phyloP scores from a whole-genome alignment of 176 grass and related monocot genomes.

The Oropetium thomaeum region DNA sequence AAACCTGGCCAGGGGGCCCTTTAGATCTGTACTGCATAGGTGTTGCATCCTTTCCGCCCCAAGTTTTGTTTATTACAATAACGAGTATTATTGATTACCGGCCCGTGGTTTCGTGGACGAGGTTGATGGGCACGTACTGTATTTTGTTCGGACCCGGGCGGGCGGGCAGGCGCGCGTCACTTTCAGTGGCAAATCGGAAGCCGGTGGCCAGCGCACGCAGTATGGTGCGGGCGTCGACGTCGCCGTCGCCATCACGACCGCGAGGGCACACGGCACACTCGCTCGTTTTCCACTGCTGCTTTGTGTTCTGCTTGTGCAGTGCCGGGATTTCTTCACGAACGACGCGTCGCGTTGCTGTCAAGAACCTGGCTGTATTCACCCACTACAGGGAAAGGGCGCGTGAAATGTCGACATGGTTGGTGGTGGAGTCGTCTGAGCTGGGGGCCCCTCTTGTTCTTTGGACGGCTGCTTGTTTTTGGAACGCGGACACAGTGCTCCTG shows the following conservation, averaged over 20 bases:
- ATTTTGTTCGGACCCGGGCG: background rate
- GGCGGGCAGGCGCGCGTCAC: no score
- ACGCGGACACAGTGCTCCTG: background rate
- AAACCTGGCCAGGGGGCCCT: background rate
- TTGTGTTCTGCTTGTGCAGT: background rate
- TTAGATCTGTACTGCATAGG: background rate
- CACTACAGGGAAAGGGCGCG: background rate
- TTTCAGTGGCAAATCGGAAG: background rate
- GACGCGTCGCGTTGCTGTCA: slow-evolving; percentile 16
- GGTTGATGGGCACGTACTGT: slow-evolving; percentile 3
- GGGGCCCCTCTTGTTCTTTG: background rate
- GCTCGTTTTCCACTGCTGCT: background rate
- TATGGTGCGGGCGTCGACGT: slow-evolving; percentile 4
- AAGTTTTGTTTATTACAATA: background rate
- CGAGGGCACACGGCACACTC: background rate
- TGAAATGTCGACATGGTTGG: slow-evolving; percentile 36
- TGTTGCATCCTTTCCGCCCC: background rate
- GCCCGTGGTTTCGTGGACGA: slow-evolving; percentile 17
- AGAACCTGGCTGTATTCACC: slow-evolving; percentile 2
- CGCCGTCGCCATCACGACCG: background rate
- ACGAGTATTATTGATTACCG: background rate
- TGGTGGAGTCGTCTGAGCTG: background rate
- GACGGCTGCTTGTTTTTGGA: slow-evolving; percentile 16
- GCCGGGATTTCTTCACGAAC: background rate
- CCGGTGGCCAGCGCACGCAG: slow-evolving; percentile 24